Evolutionary conservation across 352 stramenopile species (phyloP).

Genomic region (Phytopythium delawarense): DNA sequence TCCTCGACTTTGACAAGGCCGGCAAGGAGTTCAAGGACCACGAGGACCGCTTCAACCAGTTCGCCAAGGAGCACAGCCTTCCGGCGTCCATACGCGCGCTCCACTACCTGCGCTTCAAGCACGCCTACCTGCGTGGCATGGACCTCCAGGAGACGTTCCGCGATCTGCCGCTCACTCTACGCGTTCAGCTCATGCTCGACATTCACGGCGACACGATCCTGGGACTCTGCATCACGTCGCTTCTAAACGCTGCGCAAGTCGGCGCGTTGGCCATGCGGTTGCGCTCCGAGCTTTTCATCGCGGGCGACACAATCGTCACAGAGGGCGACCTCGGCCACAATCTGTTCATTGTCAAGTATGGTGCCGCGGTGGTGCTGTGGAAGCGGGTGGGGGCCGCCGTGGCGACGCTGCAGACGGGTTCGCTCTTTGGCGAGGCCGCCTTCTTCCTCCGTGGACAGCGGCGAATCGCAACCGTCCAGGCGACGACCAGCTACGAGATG

Average conservation of each 20-base stretch:
- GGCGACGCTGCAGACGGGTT: slow-evolving; percentile 44
- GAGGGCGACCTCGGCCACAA: slow-evolving; percentile 63
- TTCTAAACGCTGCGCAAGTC: slow-evolving; percentile 47
- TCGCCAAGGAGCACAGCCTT: slow-evolving; percentile 60
- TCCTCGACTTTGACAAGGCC: slow-evolving; percentile 69
- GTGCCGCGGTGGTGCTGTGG: slow-evolving; percentile 60
- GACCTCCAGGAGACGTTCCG: slow-evolving; percentile 67
- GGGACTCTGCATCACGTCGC: slow-evolving; percentile 48
- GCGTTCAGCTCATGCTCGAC: slow-evolving; percentile 69
- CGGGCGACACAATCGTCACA: slow-evolving; percentile 61
- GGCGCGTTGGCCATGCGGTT: slow-evolving; percentile 51
- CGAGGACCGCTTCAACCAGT: slow-evolving; percentile 64
- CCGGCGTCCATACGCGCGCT: slow-evolving; percentile 48
- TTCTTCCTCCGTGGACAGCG: slow-evolving; percentile 64
- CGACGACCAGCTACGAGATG: slow-evolving; percentile 55
- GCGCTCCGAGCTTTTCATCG: slow-evolving; percentile 70
- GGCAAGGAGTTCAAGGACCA: slow-evolving; percentile 71
- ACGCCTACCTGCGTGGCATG: slow-evolving; percentile 60
- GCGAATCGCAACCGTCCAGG: slow-evolving; percentile 63
- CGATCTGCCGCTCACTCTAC: slow-evolving; percentile 67
- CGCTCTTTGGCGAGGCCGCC: slow-evolving; percentile 68
- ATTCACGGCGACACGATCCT: slow-evolving; percentile 52
- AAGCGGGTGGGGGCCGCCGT: slow-evolving; percentile 59
- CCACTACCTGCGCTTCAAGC: slow-evolving; percentile 71
- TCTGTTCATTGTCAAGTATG: slow-evolving; percentile 66